phyloP scores from a whole-genome alignment of 208 protist genomes.

The Crithidia expoeki region DNA sequence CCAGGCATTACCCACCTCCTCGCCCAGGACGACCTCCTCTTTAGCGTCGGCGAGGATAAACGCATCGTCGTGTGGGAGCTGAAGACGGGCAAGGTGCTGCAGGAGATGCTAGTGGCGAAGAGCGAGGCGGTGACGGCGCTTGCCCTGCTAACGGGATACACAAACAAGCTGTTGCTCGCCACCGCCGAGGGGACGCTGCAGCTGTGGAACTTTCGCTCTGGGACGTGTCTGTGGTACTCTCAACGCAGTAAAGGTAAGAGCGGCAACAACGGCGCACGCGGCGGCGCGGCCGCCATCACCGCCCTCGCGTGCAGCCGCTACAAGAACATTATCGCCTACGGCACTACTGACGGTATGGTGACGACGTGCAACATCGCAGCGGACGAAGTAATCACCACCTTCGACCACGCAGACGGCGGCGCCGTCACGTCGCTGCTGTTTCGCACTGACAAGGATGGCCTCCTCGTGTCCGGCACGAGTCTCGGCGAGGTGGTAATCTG shows the following conservation, averaged over 20 bases:
- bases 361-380: constrained; percentile 68
- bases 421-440: constrained; percentile 87
- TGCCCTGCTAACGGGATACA: constrained; percentile 68
- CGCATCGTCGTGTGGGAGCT: constrained; percentile 75
- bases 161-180: constrained; percentile 86
- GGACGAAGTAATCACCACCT: constrained; percentile 74
- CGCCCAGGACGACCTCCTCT: constrained; percentile 82
- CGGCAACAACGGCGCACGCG: neutral
- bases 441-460: constrained; percentile 73
- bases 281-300: constrained; percentile 38
- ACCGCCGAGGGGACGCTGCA: constrained; percentile 80
- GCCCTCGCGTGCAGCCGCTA: constrained; percentile 68
- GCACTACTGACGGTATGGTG: constrained; percentile 71
- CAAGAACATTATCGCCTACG: constrained; percentile 89
- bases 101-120: constrained; percentile 61
- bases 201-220: constrained; percentile 89
- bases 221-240: constrained; percentile 70
- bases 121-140: constrained; percentile 66
- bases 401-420: constrained; percentile 57
- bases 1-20: constrained; percentile 57
- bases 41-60: constrained; percentile 74
- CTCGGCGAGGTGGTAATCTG: constrained; percentile 84
- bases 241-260: constrained; percentile 12
- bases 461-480: constrained; percentile 77
- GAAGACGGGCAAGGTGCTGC: constrained; percentile 64